phyloP scores from a whole-genome alignment of 1,139 yeast species.

The Yarrowia galli region DNA sequence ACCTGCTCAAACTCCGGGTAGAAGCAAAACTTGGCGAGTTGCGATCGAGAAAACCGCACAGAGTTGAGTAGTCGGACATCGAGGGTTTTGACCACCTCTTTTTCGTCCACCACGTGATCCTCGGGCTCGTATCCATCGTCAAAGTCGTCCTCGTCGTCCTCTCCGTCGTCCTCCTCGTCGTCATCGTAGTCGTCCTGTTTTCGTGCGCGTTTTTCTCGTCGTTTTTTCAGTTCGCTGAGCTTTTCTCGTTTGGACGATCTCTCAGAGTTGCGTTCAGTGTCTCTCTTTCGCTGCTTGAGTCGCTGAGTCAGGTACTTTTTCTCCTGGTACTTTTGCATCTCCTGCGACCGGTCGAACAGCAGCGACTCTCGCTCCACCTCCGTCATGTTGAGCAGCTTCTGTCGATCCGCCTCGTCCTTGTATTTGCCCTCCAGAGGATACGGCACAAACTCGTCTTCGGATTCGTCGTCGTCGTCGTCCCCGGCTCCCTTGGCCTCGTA shows the following conservation, averaged over 20 bases:
- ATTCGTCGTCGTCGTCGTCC: constrained; percentile 53
- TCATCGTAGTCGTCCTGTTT: constrained; percentile 46
- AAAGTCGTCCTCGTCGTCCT: constrained; percentile 52
- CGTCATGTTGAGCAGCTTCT: constrained; percentile 71
- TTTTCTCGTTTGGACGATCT: constrained; percentile 60
- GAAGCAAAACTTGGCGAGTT: constrained; percentile 76
- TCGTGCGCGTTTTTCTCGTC: constrained; percentile 65
- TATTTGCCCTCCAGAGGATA: constrained; percentile 94
- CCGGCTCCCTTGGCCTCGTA: constrained; percentile 51
- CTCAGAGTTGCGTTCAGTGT: constrained; percentile 46
- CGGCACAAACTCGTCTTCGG: constrained; percentile 61
- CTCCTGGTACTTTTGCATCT: constrained; percentile 85
- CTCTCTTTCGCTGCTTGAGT: constrained; percentile 62
- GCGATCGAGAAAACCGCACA: constrained; percentile 76
- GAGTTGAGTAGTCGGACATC: constrained; percentile 68
- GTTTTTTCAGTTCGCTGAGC: constrained; percentile 82
- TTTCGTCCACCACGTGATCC: constrained; percentile 49
- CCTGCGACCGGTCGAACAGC: constrained; percentile 90
- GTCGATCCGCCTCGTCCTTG: constrained; percentile 81
- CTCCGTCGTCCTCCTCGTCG: constrained; percentile 47
- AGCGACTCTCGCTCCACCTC: constrained; percentile 92
- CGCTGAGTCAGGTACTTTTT: constrained; percentile 82
- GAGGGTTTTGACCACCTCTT: constrained; percentile 56
- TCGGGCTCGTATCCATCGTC: constrained; percentile 53
- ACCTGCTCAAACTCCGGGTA: constrained; percentile 79